Base-by-base conservation (phyloP, 1,284 basidiomycete species). In the Trichosporon sp. region DNA sequence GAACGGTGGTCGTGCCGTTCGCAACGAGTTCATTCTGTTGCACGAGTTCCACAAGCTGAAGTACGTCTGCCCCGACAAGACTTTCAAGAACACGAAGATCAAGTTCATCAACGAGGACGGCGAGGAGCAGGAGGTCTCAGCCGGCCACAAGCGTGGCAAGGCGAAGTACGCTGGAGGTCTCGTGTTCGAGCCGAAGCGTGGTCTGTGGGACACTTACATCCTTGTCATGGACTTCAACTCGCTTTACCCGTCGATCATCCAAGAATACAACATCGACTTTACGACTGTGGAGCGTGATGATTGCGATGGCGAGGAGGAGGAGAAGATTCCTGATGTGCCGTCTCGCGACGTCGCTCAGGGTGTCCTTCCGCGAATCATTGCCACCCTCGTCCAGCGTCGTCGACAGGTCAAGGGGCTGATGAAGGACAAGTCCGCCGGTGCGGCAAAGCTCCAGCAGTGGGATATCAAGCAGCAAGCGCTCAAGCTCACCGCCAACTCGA, bases 201-300 rank as follows among this genome's bases (percentile, higher is more conserved):
- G 96, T 4, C 86, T 99, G 66, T 99, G 94, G 93, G 97, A 99
- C 86, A 96, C 91, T 78, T 97, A 89, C 81, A 93, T 99, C 82
- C 88, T 99, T 35, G 96, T 99, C 82, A 99, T 99, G 97, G 97
- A 99, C 85, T 99, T 99, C 90, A 99, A 99, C 85, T 98, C 95
- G 77, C 88, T 99, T 73, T 99, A 99, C 82, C 97, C 97, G 8
- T 96, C 93, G 83, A 99, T 99, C 85, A 99, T 99, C 71, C 97
- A 99, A 79, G 97, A 99, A 86, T 99, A 93, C 85, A 99, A 99
- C 81, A 98, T 99, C 78, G 96, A 99, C 84, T 99, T 99, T n/a
- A 99, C 97, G 7, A 99, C 97, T 0, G 91, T 99, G 32, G 92
- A 94, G 63, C 88, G 89, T 51, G 84, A 87, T 8, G 89, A 90